Evolutionary conservation across 352 stramenopile genomes (phyloP).

Genomic region (Phytophthora citrophthora): DNA sequence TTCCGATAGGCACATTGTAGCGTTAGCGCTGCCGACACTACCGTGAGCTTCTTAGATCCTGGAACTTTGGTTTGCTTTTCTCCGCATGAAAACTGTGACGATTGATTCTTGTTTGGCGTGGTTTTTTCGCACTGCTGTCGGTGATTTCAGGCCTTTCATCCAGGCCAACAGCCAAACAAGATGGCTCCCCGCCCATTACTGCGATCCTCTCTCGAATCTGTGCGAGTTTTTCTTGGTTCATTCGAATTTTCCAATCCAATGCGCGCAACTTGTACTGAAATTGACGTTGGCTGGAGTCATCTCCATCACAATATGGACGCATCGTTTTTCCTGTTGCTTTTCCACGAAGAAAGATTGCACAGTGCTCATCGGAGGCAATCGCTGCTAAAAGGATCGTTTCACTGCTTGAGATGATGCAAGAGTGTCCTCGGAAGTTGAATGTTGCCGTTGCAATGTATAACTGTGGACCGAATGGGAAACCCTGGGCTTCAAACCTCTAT

Average conservation of each 20-base stretch:
- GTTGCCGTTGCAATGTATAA: too few relatives aligned
- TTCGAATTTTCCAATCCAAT: conserved; percentile 41
- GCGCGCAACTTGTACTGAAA: conserved; percentile 35
- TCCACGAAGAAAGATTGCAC: conserved; percentile 37
- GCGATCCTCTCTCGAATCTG: conserved; percentile 37
- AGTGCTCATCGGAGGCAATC: conserved; percentile 48
- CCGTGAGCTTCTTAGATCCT: neutral
- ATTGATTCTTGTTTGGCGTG: neutral
- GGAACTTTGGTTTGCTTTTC: too few relatives aligned
- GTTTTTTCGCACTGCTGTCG: neutral
- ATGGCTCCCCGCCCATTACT: conserved; percentile 21
- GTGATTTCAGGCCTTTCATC: neutral
- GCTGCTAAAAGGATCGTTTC: conserved; percentile 45
- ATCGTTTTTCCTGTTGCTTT: conserved; percentile 11
- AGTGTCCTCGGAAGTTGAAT: conserved; percentile 11
- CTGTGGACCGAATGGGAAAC: too few relatives aligned
- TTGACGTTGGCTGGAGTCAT: conserved; percentile 13
- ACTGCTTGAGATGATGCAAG: conserved; percentile 41
- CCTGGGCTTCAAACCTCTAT: too few relatives aligned
- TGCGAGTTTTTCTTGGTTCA: conserved; percentile 50
- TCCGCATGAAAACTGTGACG: neutral
- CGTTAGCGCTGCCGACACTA: conserved; percentile 21
- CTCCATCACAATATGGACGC: neutral
- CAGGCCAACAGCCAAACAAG: neutral
- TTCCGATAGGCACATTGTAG: conserved; percentile 43